Conservation (phyloP, 176 grass and related monocot species). For the Oryza rufipogon region DNA sequence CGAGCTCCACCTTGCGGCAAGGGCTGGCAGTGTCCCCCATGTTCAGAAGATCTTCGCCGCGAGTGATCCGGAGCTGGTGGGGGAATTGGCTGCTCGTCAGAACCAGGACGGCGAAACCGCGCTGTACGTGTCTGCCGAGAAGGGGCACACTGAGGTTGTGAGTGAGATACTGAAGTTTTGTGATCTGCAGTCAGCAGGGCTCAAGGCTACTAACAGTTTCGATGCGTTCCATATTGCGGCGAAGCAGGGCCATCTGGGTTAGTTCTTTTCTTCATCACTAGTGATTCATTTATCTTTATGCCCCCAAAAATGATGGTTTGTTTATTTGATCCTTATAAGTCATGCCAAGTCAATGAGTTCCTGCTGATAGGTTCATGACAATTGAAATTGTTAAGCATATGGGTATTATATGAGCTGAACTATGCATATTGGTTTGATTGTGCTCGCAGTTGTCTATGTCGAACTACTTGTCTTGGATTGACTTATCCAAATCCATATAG, state of each 20-base stretch:
- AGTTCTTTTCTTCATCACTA: conserved; percentile 27
- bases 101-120: conserved; percentile 89
- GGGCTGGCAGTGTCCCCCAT: conserved; percentile 69
- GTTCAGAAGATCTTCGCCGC: conserved; percentile 72
- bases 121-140: conserved; percentile 82
- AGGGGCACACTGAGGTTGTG: conserved; percentile 73
- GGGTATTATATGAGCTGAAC: neutral
- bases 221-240: conserved; percentile 91
- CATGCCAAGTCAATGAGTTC: neutral
- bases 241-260: conserved; percentile 92
- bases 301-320: neutral
- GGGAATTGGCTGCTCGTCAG: conserved; percentile 55
- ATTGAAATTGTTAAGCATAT: conserved; percentile 20
- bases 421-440: neutral
- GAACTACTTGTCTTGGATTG: conserved; percentile 25
- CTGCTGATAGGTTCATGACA: conserved; percentile 6
- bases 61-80: conserved; percentile 45
- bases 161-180: conserved; percentile 71
- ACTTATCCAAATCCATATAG: conserved; percentile 6
- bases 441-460: conserved; percentile 13
- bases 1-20: conserved; percentile 69
- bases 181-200: conserved; percentile 67
- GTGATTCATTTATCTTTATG: neutral
- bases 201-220: conserved; percentile 78
- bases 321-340: neutral